Base-by-base conservation (phyloP, 2,329 filamentous ascomycete genomes). In the Pseudogymnoascus pannorum region DNA sequence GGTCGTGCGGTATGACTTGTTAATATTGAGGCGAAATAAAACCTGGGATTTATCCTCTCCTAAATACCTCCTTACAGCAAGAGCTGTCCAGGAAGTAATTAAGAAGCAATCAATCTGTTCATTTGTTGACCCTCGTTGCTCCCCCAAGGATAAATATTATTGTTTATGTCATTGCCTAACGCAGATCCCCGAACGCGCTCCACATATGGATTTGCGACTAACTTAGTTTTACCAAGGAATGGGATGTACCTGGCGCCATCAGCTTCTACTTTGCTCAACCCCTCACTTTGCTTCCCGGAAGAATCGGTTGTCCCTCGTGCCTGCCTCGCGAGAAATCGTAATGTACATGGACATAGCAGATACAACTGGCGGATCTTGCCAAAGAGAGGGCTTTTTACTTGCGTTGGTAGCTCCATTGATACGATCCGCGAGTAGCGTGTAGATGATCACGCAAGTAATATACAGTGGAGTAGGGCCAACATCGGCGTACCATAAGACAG, bases 271-370 rank as follows among this genome's bases (percentile, higher is more conserved):
- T 51, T 24, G 48, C 24, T 54, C 48, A 54, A 54, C 48, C 26
- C 48, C 48, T 54, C 48, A 54, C 48, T 54, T 54, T 20, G n/a
- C n/a, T 54, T 33, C 48, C 48, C 48, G 48, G 26, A 31, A 54
- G 48, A 54, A 54, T 54, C 48, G 48, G 48, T 54, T 54, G 48
- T 54, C 48, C 48, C 48, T 54, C 48, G 48, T 54, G 48, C 48
- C 48, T 31, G 26, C 48, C 48, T 54, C 48, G 48, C 48, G 48
- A 54, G 48, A 31, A 54, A 31, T 33, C 26, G 4, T 31, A 31
- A 54, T 54, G 48, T 54, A 54, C 16, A 54, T 54, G 5, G 26
- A 54, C 48, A 54, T 54, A 18, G 2, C 9, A 18, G n/a, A 54
- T 54, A 54, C 48, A 54, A 54, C 18, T 54, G 48, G 48, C 26